Percentiles rank a stretch among this genome's conserved stretches.
Evolutionary conservation across 1,284 basidiomycete species (phyloP).

Genomic region (Irpex sp.): DNA sequence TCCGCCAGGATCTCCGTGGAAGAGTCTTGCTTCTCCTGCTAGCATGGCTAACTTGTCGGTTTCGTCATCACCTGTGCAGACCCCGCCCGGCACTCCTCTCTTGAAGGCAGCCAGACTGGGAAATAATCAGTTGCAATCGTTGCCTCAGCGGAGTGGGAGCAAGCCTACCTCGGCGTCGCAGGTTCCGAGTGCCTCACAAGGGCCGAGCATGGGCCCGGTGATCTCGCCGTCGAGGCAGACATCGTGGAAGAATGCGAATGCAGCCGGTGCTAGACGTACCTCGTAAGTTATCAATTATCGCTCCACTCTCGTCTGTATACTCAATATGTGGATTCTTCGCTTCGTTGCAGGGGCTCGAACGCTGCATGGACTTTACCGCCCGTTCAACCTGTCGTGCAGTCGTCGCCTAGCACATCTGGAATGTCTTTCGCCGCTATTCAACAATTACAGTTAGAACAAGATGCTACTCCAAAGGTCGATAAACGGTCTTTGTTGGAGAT

Average conservation of each 20-base stretch:
- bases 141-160: neutral
- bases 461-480: conserved; percentile 34
- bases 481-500: conserved; percentile 74
- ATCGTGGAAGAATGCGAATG: conserved; percentile 24
- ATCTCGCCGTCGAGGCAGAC: conserved; percentile 50
- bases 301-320: neutral
- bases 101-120: conserved; percentile 1
- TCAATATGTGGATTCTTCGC: neutral
- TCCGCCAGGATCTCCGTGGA: conserved; percentile 6
- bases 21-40: neutral
- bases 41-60: neutral
- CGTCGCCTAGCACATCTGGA: conserved; percentile 25
- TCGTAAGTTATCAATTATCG: conserved; percentile 37
- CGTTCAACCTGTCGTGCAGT: conserved; percentile 36
- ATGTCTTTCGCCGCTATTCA: conserved; percentile 83
- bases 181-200: conserved; percentile 12
- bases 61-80: neutral
- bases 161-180: conserved; percentile 3
- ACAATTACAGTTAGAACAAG: conserved; percentile 61
- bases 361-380: conserved; percentile 54
- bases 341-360: conserved; percentile 30
- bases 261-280: conserved; percentile 31
- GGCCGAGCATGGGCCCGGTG: conserved; percentile 48
- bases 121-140: neutral
- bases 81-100: conserved; percentile 7